Percentiles rank a stretch among this genome's conserved stretches.
Conservation (phyloP, 169 alveolate genomes). For the Babesia ovata region DNA sequence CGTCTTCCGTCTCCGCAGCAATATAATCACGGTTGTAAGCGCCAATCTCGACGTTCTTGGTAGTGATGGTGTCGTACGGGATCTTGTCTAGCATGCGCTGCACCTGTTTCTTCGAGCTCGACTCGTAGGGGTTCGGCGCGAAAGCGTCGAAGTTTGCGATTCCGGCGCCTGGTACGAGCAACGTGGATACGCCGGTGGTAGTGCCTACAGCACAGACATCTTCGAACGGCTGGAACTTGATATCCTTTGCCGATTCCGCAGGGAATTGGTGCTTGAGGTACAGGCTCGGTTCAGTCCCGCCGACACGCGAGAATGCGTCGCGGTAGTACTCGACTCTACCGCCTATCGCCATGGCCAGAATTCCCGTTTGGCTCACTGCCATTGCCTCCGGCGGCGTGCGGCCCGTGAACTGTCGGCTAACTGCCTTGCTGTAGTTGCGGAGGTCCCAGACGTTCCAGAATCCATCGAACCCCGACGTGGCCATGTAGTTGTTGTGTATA, state of each 20-base stretch:
- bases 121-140: conserved; percentile 78
- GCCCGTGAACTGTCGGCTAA: conserved; percentile 35
- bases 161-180: conserved; percentile 95
- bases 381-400: conserved; percentile 56
- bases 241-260: conserved; percentile 73
- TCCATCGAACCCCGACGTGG: conserved; percentile 76
- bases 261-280: conserved; percentile 70
- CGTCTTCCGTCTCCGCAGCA: conserved; percentile 3
- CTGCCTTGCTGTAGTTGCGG: conserved; percentile 79
- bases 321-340: conserved; percentile 59
- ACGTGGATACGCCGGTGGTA: conserved; percentile 84
- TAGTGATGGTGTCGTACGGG: conserved; percentile 90
- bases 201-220: conserved; percentile 93
- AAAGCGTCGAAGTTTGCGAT: conserved; percentile 90
- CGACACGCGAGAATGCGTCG: conserved; percentile 36
- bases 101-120: conserved; percentile 87
- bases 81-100: conserved; percentile 89
- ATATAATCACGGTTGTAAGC: conserved; percentile 44
- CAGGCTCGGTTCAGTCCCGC: conserved; percentile 59
- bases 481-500: conserved; percentile 69
- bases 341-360: conserved; percentile 58
- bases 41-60: conserved; percentile 86
- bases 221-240: conserved; percentile 90
- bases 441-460: conserved; percentile 93
- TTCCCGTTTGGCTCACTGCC: conserved; percentile 60